Conservation (phyloP, 2,329 filamentous ascomycete species). For the Fusarium pseudoanthophilum region DNA sequence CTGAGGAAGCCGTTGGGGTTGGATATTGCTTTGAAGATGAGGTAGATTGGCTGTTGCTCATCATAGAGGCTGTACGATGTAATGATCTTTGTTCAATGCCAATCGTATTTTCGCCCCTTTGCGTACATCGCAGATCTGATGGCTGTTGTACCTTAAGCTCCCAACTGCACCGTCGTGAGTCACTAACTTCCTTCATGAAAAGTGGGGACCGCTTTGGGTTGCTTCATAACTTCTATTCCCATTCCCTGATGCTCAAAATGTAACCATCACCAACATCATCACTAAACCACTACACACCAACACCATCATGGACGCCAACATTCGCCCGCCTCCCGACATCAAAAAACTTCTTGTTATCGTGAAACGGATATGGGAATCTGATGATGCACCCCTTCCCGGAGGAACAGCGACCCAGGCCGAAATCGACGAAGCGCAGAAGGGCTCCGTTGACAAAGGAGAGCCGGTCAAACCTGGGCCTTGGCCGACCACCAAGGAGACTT, state of each 20-base stretch:
- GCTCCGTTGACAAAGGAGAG: background rate
- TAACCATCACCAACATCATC: background rate
- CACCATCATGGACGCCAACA: background rate
- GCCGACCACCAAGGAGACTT: background rate
- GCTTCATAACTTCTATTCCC: accelerated
- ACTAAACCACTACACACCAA: background rate
- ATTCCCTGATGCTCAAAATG: background rate
- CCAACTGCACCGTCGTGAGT: background rate
- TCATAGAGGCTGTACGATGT: accelerated
- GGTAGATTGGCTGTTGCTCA: constrained; percentile 2
- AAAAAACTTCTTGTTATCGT: accelerated
- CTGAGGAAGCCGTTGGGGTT: constrained; percentile 80
- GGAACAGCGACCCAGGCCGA: background rate
- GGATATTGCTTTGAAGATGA: constrained; percentile 51
- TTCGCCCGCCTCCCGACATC: accelerated
- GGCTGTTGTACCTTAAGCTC: background rate
- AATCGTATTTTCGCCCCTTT: background rate
- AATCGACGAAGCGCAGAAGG: background rate
- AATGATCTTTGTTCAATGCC: background rate
- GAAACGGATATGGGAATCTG: background rate
- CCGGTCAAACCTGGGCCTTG: background rate
- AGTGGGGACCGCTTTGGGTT: accelerated
- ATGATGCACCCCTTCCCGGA: background rate
- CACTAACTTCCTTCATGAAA: background rate
- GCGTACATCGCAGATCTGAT: background rate